Base-by-base conservation (phyloP, 1,284 basidiomycete species). In the Tilletiaria anomala region DNA sequence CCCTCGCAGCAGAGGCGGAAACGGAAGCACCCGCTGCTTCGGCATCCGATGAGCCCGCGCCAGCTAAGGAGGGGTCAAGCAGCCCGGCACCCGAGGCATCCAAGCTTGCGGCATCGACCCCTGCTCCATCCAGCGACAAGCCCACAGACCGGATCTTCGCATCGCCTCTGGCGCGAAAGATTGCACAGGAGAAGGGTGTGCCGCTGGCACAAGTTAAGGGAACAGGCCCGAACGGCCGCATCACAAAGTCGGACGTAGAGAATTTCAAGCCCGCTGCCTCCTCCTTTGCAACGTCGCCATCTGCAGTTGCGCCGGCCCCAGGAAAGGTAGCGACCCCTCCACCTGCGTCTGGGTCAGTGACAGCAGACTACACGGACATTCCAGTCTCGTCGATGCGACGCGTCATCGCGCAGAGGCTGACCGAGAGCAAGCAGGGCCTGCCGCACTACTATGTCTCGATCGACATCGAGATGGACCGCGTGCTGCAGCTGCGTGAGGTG, bases 361-460 rank as follows among this genome's bases (percentile, higher is more conserved):
- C 50, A 33, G 49, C 57, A 4, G 45, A 56, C 54, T 97, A 88
- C 72, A 75, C 78, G 53, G 93, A 97, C 68, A 79, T 78, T 38
- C 91, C 93, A n/a, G 73, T 87, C 40, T 79, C 83, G 44, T 89
- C 80, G 72, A 99, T 99, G 83, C 83, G 93, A 47, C 83, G 83
- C 56, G 80, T 78, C 35, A 99, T 99, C 66, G 93, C 85, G 48
- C 63, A 76, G 42, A 84, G 93, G 55, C 77, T 99, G 54, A 78
- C 81, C 3, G 85, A 94, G 72, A 85, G 83, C 53, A 97, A 96
- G 72, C 80, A 83, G 68, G 80, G 86, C 54, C 68, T 88, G 18
- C 93, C 93, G n/a, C 89, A 96, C 70, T 99, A 93, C 73, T 97
- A 96, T 72, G 71, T 97, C 58, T 94, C 91, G 11, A 76, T 85